These are phyloP conservation scores for Nitzschia palea DNA, from an alignment of 108 stramenopile genomes.

Conservation along the genomic window DNA sequence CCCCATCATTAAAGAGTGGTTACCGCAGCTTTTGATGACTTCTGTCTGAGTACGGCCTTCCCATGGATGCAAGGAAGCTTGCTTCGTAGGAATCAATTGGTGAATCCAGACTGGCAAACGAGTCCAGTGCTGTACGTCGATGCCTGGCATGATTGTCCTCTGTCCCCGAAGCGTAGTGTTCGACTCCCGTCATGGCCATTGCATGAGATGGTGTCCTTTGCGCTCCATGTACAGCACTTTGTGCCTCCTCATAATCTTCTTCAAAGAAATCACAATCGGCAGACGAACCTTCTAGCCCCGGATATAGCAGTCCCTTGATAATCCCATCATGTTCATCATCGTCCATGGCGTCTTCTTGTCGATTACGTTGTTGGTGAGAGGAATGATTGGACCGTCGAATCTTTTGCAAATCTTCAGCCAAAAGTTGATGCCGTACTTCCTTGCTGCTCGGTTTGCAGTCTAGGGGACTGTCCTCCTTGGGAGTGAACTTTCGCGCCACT, in stretches of 20 bases:
- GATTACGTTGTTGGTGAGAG: slow-evolving; percentile 1
- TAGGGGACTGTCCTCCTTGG: slow-evolving; percentile 1
- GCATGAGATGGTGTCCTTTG: neutral
- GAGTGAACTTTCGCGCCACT: slow-evolving; percentile 8
- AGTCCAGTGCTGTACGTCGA: slow-evolving; percentile 8
- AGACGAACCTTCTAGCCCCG: slow-evolving; percentile 7
- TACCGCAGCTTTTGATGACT: neutral
- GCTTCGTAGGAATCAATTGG: neutral
- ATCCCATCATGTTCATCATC: slow-evolving; percentile 16
- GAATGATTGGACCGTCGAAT: slow-evolving; percentile 17
- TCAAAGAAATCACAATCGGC: slow-evolving; percentile 10
- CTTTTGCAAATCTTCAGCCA: slow-evolving; percentile 15
- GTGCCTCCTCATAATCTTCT: slow-evolving; percentile 15
- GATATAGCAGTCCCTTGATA: slow-evolving; percentile 25
- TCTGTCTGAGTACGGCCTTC: slow-evolving; percentile 12
- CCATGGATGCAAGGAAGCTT: slow-evolving; percentile 3
- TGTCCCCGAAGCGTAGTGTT: neutral
- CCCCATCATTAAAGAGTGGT: too few relatives aligned
- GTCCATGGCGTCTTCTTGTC: slow-evolving; percentile 15
- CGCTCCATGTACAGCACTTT: neutral
- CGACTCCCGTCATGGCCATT: neutral
- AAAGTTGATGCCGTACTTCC: neutral
- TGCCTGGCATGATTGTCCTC: slow-evolving; percentile 7
- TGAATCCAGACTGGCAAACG: neutral
- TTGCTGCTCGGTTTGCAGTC: neutral